phyloP scores from a whole-genome alignment of 106 monocot genomes.

The Dioscorea alata region DNA sequence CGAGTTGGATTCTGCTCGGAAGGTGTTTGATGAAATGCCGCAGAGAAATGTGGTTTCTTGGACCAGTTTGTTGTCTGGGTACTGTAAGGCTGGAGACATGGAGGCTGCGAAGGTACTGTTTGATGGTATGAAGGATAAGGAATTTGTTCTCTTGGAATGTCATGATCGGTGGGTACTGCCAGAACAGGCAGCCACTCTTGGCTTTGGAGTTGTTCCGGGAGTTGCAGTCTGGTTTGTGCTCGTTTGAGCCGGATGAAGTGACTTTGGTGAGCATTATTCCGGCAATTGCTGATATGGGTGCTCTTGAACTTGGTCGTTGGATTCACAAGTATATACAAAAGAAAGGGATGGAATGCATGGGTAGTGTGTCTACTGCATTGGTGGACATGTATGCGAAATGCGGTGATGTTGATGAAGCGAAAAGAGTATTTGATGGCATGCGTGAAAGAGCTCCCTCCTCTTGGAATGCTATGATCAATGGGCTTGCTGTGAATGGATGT shows the following conservation, averaged over 20 bases:
- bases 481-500: conserved; percentile 35
- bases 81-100: conserved; percentile 32
- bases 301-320: conserved; percentile 41
- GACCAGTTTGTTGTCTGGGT: conserved; percentile 48
- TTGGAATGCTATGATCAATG: conserved; percentile 54
- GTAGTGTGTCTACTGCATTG: conserved; percentile 29
- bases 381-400: conserved; percentile 61
- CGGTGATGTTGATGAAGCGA: conserved; percentile 37
- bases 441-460: conserved; percentile 9
- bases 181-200: conserved; percentile 22
- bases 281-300: conserved; percentile 37
- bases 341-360: conserved; percentile 13
- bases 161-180: conserved; percentile 44
- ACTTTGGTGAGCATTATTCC: conserved; percentile 46
- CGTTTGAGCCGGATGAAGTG: conserved; percentile 32
- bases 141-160: conserved; percentile 47
- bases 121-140: conserved; percentile 29
- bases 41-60: conserved; percentile 41
- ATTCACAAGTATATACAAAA: conserved; percentile 32
- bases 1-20: conserved; percentile 28
- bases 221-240: conserved; percentile 23
- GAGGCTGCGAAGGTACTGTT: conserved; percentile 25
- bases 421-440: conserved; percentile 25
- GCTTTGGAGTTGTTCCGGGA: conserved; percentile 35
- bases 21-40: conserved; percentile 32